A percentile compares a stretch with the other conserved stretches of the same genome.
phyloP scores from a whole-genome alignment of 345 rosid species.

The Bretschneidera sinensis region DNA sequence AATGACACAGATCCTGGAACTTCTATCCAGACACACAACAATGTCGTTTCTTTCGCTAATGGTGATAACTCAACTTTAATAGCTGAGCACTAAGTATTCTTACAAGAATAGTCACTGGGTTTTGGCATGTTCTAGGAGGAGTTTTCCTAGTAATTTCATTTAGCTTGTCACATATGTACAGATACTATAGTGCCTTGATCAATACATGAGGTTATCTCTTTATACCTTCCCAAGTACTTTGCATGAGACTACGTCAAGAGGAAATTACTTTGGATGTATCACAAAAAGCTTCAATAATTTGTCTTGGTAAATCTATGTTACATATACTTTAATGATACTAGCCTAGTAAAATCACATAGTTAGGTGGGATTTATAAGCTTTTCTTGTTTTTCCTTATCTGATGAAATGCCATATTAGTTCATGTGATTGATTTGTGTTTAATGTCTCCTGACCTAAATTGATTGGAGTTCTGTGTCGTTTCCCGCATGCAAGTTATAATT shows the following conservation, averaged over 20 bases:
- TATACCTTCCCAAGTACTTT: slow-evolving; percentile 7
- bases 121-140: slow-evolving; percentile 11
- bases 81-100: slow-evolving; percentile 23
- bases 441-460: too few species aligned
- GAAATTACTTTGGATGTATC: slow-evolving; percentile 18
- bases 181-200: slow-evolving; percentile 35
- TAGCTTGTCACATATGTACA: slow-evolving; percentile 36
- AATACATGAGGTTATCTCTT: slow-evolving; percentile 26
- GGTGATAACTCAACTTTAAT: slow-evolving; percentile 40
- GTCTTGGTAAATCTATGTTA: background rate
- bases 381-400: too few species aligned
- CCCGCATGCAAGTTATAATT: too few species aligned
- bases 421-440: too few species aligned
- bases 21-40: slow-evolving; percentile 32
- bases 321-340: background rate
- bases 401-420: too few species aligned
- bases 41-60: slow-evolving; percentile 35
- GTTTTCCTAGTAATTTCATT: slow-evolving; percentile 18
- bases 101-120: slow-evolving; percentile 3
- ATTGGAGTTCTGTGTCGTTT: too few species aligned
- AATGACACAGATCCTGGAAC: slow-evolving; percentile 40
- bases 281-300: slow-evolving; percentile 17
- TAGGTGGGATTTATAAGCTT: too few species aligned
- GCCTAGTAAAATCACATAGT: too few species aligned
- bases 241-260: slow-evolving; percentile 11